Percentiles rank a stretch among this genome's conserved stretches.
phyloP scores from a whole-genome alignment of 139 green algal species.

The Dunaliella primolecta region DNA sequence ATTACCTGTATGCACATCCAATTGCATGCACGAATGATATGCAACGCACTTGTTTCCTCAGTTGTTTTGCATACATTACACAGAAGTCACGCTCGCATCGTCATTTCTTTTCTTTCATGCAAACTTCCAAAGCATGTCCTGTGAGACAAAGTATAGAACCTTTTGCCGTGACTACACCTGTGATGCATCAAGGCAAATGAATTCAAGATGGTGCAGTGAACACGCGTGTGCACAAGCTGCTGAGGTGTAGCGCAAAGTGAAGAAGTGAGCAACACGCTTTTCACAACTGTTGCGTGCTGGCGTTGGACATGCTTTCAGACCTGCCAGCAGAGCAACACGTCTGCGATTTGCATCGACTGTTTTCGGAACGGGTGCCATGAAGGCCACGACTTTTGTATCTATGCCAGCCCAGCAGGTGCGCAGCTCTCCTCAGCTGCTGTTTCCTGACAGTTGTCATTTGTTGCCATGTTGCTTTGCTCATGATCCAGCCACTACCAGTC shows the following conservation, averaged over 20 bases:
- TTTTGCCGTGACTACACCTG: too few species aligned
- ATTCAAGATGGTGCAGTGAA: too few species aligned
- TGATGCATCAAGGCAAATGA: too few species aligned
- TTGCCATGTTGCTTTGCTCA: too few species aligned
- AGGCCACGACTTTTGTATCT: background rate
- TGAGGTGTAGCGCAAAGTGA: background rate
- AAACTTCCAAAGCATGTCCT: background rate
- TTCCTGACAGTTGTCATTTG: too few species aligned
- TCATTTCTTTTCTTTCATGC: background rate
- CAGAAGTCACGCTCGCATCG: background rate
- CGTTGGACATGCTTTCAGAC: background rate
- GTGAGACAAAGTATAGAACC: too few species aligned
- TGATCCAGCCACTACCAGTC: too few species aligned
- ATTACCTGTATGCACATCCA: background rate
- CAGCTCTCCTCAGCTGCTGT: too few species aligned
- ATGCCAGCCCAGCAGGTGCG: background rate
- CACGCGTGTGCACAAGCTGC: too few species aligned
- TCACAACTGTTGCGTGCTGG: background rate
- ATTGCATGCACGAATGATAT: background rate
- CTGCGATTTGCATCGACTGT: background rate
- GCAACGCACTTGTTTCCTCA: background rate
- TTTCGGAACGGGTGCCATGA: background rate
- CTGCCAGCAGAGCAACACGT: background rate
- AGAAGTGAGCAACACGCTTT: background rate
- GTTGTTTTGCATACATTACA: background rate